These are phyloP conservation scores for Clavispora santaluciae DNA, from an alignment of 805 yeast species.

Conservation along the genomic window DNA sequence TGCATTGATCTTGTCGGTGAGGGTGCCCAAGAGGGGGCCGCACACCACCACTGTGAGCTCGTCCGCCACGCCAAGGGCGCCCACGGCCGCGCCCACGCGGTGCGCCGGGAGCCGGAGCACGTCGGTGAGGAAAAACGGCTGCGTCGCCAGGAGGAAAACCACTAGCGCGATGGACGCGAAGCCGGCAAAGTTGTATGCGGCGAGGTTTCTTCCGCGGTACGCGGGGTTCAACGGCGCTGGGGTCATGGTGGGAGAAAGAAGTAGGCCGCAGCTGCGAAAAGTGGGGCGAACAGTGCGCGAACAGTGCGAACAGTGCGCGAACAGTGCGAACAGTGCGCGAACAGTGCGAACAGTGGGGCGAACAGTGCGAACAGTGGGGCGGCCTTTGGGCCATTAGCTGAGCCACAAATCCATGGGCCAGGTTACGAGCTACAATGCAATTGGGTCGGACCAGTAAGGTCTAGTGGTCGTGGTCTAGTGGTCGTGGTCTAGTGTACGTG, in stretches of 20 bases:
- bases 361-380: too few relatives aligned
- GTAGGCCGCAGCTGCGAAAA: too few relatives aligned
- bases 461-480: too few relatives aligned
- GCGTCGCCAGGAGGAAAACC: conserved; percentile 36
- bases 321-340: too few relatives aligned
- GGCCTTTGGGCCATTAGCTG: too few relatives aligned
- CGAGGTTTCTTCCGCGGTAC: conserved; percentile 19
- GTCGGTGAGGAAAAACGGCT: conserved; percentile 35
- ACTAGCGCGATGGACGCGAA: conserved; percentile 36
- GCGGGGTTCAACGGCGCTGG: conserved; percentile 11
- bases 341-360: too few relatives aligned
- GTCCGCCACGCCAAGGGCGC: conserved; percentile 46
- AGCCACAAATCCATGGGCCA: too few relatives aligned
- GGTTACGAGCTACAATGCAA: too few relatives aligned
- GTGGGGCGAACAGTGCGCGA: too few relatives aligned
- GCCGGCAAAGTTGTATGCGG: conserved; percentile 33
- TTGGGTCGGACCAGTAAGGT: too few relatives aligned
- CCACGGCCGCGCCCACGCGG: conserved; percentile 31
- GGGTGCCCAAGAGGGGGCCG: conserved; percentile 61
- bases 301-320: too few relatives aligned
- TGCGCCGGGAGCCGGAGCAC: conserved; percentile 23
- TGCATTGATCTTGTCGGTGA: conserved; percentile 48
- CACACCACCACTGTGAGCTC: conserved; percentile 49
- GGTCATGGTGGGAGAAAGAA: not conserved
- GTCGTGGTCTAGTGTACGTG: too few relatives aligned